Conservation (phyloP, 1,284 basidiomycete species). For the Melampsora larici-populina region DNA sequence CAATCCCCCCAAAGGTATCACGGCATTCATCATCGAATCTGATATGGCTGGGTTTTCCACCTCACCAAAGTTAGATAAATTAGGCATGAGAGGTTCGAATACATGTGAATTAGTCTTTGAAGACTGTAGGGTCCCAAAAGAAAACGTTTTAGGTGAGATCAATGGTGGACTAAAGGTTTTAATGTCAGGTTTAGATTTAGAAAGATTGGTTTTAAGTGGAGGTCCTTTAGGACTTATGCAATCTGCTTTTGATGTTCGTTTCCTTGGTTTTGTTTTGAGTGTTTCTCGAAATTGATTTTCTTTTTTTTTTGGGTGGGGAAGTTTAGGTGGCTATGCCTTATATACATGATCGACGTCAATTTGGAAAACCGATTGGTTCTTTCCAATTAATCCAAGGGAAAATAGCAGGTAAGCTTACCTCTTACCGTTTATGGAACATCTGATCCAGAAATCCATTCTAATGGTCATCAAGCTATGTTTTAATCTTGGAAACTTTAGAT, state of each 20-base stretch:
- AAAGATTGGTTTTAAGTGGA: conserved; percentile 83
- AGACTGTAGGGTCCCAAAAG: conserved; percentile 78
- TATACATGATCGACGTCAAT: conserved; percentile 85
- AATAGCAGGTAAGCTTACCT: conserved; percentile 51
- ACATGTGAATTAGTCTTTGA: conserved; percentile 93
- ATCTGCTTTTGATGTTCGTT: conserved; percentile 65
- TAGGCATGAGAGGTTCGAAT: conserved; percentile 93
- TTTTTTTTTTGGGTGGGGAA: not conserved
- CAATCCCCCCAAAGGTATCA: conserved; percentile 75
- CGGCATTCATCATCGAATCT: conserved; percentile 84
- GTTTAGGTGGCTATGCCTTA: conserved; percentile 77
- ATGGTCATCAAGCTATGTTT: too few relatives aligned
- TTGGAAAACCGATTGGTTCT: conserved; percentile 77
- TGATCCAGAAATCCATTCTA: not conserved
- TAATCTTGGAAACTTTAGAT: too few relatives aligned
- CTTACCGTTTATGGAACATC: too few relatives aligned
- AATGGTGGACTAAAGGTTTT: conserved; percentile 78
- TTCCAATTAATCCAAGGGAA: conserved; percentile 94
- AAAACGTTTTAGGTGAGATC: conserved; percentile 77
- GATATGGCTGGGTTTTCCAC: conserved; percentile 79
- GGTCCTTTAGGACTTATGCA: conserved; percentile 83
- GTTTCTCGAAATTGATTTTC: not conserved
- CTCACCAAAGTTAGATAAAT: conserved; percentile 85
- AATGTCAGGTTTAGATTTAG: conserved; percentile 90
- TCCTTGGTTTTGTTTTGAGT: not conserved